phyloP scores from a whole-genome alignment of 176 grass and related monocot species.

The Zoysia japonica region DNA sequence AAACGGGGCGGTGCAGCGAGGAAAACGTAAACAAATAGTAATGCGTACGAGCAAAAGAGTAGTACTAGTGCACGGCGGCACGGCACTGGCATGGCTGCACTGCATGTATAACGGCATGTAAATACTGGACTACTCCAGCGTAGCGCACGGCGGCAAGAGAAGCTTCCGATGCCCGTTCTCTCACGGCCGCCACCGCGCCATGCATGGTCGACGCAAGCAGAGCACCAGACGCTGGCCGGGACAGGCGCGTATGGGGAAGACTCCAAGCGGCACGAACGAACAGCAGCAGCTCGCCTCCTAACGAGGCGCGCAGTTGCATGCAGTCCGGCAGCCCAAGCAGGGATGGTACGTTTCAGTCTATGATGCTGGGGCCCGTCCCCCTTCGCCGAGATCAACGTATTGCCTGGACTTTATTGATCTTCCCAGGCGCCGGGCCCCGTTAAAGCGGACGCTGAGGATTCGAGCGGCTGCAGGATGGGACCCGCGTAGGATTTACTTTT shows the following conservation, averaged over 20 bases:
- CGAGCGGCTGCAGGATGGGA: conserved; percentile 8
- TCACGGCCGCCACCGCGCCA: neutral
- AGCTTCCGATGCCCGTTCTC: conserved; percentile 32
- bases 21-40: too few species aligned
- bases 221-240: neutral
- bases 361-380: neutral
- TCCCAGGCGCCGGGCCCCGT: conserved; percentile 37
- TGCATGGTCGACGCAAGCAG: neutral
- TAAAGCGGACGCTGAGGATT: conserved; percentile 14
- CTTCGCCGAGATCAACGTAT: conserved; percentile 41
- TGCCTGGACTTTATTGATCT: conserved; percentile 46
- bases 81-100: conserved; percentile 5
- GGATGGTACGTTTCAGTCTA: conserved; percentile 32
- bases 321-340: neutral
- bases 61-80: neutral
- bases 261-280: conserved; percentile 12
- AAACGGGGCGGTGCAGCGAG: neutral
- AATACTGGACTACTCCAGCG: neutral
- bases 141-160: conserved; percentile 22
- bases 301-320: conserved; percentile 32
- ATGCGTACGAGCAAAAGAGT: too few species aligned
- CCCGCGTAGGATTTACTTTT: neutral
- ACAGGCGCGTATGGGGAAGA: conserved; percentile 46
- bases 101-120: neutral
- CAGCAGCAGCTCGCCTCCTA: conserved; percentile 35